Evolutionary conservation across 106 monocot species (phyloP).

Genomic region (Dendrobium officinale): DNA sequence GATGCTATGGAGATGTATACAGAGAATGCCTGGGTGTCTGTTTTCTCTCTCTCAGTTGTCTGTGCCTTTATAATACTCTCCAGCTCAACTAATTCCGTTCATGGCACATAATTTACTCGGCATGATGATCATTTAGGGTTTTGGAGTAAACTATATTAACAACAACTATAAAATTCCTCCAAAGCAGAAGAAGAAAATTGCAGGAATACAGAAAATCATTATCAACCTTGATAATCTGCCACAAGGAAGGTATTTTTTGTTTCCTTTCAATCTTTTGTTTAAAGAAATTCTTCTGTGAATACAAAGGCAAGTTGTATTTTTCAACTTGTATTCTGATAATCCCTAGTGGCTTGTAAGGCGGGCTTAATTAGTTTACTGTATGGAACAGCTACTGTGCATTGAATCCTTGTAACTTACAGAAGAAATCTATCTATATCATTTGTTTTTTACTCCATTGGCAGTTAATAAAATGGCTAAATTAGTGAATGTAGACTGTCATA

Average conservation of each 20-base stretch:
- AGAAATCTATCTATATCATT: background rate
- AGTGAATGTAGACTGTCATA: too few relatives aligned
- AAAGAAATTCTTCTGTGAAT: conserved; percentile 26
- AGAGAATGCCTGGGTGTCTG: conserved; percentile 87
- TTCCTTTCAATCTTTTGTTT: conserved; percentile 16
- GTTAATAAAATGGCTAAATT: too few relatives aligned
- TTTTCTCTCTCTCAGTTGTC: conserved; percentile 93
- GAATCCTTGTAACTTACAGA: background rate
- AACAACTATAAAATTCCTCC: background rate
- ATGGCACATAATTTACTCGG: too few relatives aligned
- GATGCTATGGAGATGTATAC: conserved; percentile 99
- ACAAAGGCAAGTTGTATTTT: background rate
- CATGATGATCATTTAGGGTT: too few relatives aligned
- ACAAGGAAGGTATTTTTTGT: background rate
- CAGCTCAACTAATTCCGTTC: conserved; percentile 39
- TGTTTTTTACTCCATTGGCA: too few relatives aligned
- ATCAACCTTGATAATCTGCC: background rate
- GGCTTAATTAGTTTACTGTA: too few relatives aligned
- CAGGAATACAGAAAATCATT: background rate
- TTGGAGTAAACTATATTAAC: background rate
- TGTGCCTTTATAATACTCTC: conserved; percentile 98
- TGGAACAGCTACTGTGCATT: background rate
- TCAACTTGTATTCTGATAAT: background rate
- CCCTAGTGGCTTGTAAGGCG: too few relatives aligned
- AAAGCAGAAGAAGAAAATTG: background rate